Base-by-base conservation (phyloP, 352 stramenopile species). In the Pythium vanterpoolii region DNA sequence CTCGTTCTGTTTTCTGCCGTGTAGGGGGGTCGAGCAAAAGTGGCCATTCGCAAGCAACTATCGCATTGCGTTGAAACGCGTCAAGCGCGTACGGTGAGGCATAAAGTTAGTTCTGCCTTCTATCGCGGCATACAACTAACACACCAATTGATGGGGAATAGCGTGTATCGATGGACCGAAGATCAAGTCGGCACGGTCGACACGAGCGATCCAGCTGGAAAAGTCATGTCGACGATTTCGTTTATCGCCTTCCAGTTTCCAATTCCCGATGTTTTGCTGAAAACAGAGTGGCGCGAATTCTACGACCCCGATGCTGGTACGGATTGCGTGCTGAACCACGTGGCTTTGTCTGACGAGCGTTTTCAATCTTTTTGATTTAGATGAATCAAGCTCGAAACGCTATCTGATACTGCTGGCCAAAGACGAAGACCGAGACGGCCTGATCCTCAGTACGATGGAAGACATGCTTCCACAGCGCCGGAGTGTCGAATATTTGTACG, bases 231-330 rank as follows among this genome's bases (percentile, higher is more conserved):
- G 13, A 53, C 40, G 5, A 49, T 31, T 5, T 69, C 61, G 28
- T 60, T 69, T 19, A 46, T 69, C 33, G 53, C 61, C 8, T 34
- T 69, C 26, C 48, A 64, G 42, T 64, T 69, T 26, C 39, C 46
- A 2, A 55, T 69, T 23, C 48, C 61, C 6, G 26, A 64, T 26
- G 24, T 47, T 4, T 30, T 42, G 31, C 45, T 47, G 11, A 68
- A 68, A 38, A n/a, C 9, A 11, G 40, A 53, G 34, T 69, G 61
- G 61, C 53, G 61, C 1, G 33, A 53, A 14, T 63, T 69, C 30
- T 69, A 61, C 44, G 43, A 69, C 28, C 61, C 61, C 1, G 34
- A 19, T 19, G 16, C 26, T 10, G 16, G 56, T 30, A 49, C 14
- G 13, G 1, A 48, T n/a, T 38, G 5, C n/a, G 26, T 3, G 14